A percentile compares a stretch with the other conserved stretches of the same genome.
phyloP scores from a whole-genome alignment of 2,329 filamentous ascomycete genomes.

The Achaetomium macrosporum region DNA sequence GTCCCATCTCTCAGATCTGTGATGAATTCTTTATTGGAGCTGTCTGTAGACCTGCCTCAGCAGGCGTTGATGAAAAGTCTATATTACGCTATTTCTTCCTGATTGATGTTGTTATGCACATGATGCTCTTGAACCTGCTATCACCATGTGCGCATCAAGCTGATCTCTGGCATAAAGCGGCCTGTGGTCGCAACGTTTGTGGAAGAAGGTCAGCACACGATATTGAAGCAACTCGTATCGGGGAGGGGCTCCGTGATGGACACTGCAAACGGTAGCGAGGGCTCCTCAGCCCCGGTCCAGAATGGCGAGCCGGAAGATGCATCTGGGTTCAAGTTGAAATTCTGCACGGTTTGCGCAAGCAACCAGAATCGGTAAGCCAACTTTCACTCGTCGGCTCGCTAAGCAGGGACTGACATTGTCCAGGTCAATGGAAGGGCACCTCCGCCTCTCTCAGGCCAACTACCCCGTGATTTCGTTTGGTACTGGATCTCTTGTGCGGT shows the following conservation, averaged over 20 bases:
- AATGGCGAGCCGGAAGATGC: conserved; percentile 46
- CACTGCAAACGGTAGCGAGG: conserved; percentile 34
- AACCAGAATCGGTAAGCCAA: conserved; percentile 82
- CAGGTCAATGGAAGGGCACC: conserved; percentile 98
- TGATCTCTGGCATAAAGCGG: conserved; percentile 12
- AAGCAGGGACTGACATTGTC: conserved; percentile 15
- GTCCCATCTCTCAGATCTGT: conserved; percentile 11
- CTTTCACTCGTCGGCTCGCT: conserved; percentile 4
- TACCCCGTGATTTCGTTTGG: conserved; percentile 99
- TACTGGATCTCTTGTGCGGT: conserved; percentile 86
- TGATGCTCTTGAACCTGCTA: background rate
- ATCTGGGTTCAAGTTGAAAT: conserved; percentile 79
- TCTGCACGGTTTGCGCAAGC: conserved; percentile 97
- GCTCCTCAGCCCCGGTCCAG: conserved; percentile 28
- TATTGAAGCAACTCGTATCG: background rate
- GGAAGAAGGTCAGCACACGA: background rate
- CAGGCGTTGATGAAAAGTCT: conserved; percentile 45
- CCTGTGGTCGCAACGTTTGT: background rate
- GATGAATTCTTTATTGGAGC: conserved; percentile 66
- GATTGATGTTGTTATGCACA: conserved; percentile 2
- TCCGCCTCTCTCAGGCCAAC: conserved; percentile 75
- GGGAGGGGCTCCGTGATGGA: conserved; percentile 31
- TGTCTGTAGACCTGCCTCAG: conserved; percentile 51
- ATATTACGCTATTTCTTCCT: conserved; percentile 33
- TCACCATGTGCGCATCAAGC: background rate